phyloP scores from a whole-genome alignment of 2,329 filamentous ascomycete genomes.

The Hypomyces perniciosus region DNA sequence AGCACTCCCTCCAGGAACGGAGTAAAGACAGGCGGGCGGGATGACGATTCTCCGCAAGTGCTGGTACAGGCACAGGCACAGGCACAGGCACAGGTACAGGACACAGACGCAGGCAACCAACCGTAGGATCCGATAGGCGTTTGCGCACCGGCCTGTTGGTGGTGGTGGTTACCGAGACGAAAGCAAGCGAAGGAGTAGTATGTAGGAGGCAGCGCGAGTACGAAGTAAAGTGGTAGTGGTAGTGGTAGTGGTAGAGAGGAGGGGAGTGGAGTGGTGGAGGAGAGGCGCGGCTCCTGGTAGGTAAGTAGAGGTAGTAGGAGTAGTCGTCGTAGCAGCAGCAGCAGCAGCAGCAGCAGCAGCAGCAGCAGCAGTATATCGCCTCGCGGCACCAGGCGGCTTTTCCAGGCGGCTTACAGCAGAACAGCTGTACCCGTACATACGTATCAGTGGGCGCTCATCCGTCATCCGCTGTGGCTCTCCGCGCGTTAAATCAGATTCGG shows the following conservation, averaged over 20 bases:
- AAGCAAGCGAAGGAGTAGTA: background rate
- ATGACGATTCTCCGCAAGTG: too few species aligned
- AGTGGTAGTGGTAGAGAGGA: slow-evolving; percentile 4
- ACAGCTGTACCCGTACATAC: slow-evolving; percentile 9
- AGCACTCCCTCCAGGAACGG: too few species aligned
- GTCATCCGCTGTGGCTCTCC: slow-evolving; percentile 40
- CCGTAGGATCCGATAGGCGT: too few species aligned
- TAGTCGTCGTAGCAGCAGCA: background rate
- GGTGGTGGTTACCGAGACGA: background rate
- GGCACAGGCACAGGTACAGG: too few species aligned
- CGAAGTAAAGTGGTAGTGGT: background rate
- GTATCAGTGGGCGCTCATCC: slow-evolving; percentile 27
- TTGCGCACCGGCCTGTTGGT: too few species aligned
- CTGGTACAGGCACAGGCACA: too few species aligned
- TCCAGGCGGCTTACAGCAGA: slow-evolving; percentile 22
- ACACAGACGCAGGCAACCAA: too few species aligned
- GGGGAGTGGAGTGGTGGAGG: slow-evolving; percentile 5
- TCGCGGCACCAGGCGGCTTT: slow-evolving; percentile 19
- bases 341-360: background rate
- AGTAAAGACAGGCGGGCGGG: too few species aligned
- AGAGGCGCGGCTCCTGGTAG: slow-evolving; percentile 1
- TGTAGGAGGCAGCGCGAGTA: slow-evolving; percentile 4
- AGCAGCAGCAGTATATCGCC: slow-evolving; percentile 22
- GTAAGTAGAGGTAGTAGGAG: background rate
- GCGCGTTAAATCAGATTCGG: slow-evolving; percentile 42